Evolutionary conservation across 352 stramenopile species (phyloP), one percentile per base, ranked within the genome.

Genomic region (Phytopythium litorale): DNA sequence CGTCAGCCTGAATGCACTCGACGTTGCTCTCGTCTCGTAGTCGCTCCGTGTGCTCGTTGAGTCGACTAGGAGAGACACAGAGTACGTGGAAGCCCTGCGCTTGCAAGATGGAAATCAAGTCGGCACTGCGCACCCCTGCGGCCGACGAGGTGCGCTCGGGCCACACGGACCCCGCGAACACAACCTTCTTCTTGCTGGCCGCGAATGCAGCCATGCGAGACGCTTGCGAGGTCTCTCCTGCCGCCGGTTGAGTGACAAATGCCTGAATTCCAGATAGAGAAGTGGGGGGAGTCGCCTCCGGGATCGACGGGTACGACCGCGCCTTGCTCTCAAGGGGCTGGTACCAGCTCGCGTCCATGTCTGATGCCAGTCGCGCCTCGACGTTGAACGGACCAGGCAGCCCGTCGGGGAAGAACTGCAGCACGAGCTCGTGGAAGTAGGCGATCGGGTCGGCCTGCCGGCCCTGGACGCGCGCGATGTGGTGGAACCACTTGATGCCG

Each of bases 91-190:
- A 95, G 18, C 84, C 82, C 21, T 82, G 67, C 2, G 71, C 64
- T 48, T 88, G 80, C 37, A 92, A 70, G 32, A 90, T 76, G 53
- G 66, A 68, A 57, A 95, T 90, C 32, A 95, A 66, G 54, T 92
- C 84, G 23, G 73, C 77, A 25, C 84, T 97, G 32, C 90, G 79
- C 9, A 95, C 89, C 12, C 91, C 91, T 18, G 91, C 91, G 3
- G 91, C 91, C 3, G 88, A 96, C 56, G 83, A 92, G 42, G 89
- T 94, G 8, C 84, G 81, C 67, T 97, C 88, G 9, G 91, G 89
- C 89, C 85, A 96, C 32, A 95, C 86, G 0, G 75, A 85, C 0
- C 86, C 86, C 0, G 78, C 70, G 25, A 95, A 49, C 56, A 95
- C 71, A 28, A 91, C 72, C 50, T 84, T 87, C 51, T 84, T 86